Base-by-base conservation (phyloP, 345 rosid species). In the Ailanthus altissimus region DNA sequence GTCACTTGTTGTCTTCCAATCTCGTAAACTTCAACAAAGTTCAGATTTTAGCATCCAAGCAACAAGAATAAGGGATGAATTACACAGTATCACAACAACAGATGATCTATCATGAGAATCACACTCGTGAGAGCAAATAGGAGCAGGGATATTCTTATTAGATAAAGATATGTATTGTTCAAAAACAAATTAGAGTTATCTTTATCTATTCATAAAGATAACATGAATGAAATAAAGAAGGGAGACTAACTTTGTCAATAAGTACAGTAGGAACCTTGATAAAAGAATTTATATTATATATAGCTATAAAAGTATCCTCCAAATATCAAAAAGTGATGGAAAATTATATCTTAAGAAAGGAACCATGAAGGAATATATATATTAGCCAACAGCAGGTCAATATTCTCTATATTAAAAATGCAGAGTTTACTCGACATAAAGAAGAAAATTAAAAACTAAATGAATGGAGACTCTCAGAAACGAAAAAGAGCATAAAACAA, bases 1-100 rank as follows among this genome's bases (percentile, higher is more conserved):
- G 70, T 84, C 84, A 58, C 61, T 50, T n/a, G 86, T 83, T 73
- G 83, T 79, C 83, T 78, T 90, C 99, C 97, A 95, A 77, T 95
- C 97, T 69, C 88, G 86, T 77, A 93, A 88, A 76, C 98, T 95
- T 70, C 80, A 81, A 56, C 75, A 76, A 75, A 73, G 49, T 76
- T 73, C 61, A 51, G 58, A 59, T 47, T 70, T 76, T 59, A 76
- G 81, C 76, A 54, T 66, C 8, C 11, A 69, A 59, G 36, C 36
- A 72, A 36, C 23, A 50, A 63, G 36, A 32, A 8, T n/a, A 21
- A 47, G 5, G 11, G n/a, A n/a, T 47, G 45, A 49, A 56, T 3
- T n/a, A 4, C 26, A 38, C 40, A 40, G 49, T 28, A 77, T 51
- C 28, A 79, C 61, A 69, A 61, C 43, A 59, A 46, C 26, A 77